Evolutionary conservation across 2,329 filamentous ascomycete species (phyloP), one percentile per base, ranked within the genome.

Genomic region (Fusarium buxicola): DNA sequence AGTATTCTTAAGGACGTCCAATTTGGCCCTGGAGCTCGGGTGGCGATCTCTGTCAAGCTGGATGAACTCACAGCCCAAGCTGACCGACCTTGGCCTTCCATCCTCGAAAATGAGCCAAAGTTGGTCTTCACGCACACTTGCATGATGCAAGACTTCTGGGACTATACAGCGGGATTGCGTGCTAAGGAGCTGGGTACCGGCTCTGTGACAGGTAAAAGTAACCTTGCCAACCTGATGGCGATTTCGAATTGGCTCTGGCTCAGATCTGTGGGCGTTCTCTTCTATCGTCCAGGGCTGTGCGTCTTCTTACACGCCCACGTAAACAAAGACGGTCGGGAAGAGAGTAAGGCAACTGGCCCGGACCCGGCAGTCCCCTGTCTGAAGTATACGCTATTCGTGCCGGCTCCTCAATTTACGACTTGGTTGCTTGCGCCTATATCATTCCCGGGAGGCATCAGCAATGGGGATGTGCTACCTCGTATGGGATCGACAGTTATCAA

Each of bases 261-360:
- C 4, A 74, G 73, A 8, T 72, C 74, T 8, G 69, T 77, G 4
- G 80, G 77, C 1, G 60, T 80, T 2, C 66, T 79, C 9, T 75
- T 72, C 31, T 63, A 75, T 16, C 49, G 63, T 13, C 59, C 69
- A 5, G 56, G 71, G 10, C 76, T 72, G 28, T 77, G 74, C 46
- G 59, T 84, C 15, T 45, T 84, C 5, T 36, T 83, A 1, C 79
- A 79, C 45, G 76, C 80, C 2, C 55, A 72, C 2, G 69, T 67
- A 24, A 76, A 75, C 46, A 72, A 75, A 1, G 72, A 74, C 1
- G 81, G 78, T 75, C 67, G 57, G 16, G 47, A 70, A 12, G 50
- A 13, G n/a, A 12, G 58, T 60, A 15, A 25, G n/a, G 8, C 40
- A 28, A 41, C n/a, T 13, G 10, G 7, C 21, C 12, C 21, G 21